Conservation (phyloP, 345 rosid species). For the Syzygium jambos region DNA sequence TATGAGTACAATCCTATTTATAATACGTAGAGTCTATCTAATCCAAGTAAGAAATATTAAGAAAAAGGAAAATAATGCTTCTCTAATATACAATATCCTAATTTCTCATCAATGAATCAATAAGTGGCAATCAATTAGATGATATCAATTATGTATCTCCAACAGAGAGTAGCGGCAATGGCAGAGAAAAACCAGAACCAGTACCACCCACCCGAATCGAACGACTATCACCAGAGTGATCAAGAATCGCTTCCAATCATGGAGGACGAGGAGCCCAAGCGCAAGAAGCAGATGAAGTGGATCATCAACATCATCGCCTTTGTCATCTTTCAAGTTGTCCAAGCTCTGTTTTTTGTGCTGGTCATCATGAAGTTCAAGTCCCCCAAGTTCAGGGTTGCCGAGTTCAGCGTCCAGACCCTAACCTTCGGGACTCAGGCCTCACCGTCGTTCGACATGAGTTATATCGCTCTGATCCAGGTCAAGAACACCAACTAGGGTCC, state of each 20-base stretch:
- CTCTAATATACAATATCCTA: too few relatives aligned
- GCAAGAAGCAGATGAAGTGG: conserved; percentile 11
- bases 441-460: not conserved
- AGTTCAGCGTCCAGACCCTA: not conserved
- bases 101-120: too few relatives aligned
- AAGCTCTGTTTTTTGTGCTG: conserved; percentile 3
- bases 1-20: too few relatives aligned
- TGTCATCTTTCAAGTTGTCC: conserved; percentile 4
- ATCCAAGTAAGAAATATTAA: too few relatives aligned
- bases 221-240: not conserved
- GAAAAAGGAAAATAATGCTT: too few relatives aligned
- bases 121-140: too few relatives aligned
- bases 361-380: conserved; percentile 5
- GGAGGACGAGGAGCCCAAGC: not conserved
- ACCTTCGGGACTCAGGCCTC: not conserved
- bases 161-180: not conserved
- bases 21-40: too few relatives aligned
- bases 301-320: conserved; percentile 2
- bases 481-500: conserved; percentile 9
- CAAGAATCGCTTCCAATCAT: not conserved
- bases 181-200: not conserved
- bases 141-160: too few relatives aligned
- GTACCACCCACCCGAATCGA: not conserved
- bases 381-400: conserved; percentile 10
- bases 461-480: not conserved